Evolutionary conservation across 225 moss, liverwort and hornwort genomes (phyloP), one percentile per base, ranked within the genome.

Genomic region (Asterella californica): DNA sequence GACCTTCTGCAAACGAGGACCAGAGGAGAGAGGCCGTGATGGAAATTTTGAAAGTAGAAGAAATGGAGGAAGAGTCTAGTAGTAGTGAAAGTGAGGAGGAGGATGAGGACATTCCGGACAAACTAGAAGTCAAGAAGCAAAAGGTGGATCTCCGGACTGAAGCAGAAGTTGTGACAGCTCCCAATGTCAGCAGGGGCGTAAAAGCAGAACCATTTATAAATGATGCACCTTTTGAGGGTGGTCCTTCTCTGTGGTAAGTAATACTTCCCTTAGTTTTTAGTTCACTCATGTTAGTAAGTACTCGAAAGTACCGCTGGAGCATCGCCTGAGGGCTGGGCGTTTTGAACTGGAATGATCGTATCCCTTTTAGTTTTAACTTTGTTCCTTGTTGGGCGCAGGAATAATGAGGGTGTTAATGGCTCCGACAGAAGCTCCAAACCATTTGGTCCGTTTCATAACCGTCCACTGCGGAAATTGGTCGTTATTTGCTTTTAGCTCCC

Each of bases 1-100:
- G 37, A 78, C 45, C 77, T 46, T 64, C 63, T 70, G 52, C 25
- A 25, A 29, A 34, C 24, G 15, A 60, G 50, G 80, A 74, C 27
- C 80, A 80, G 55, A 67, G 49, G 36, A 87, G 80, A 77, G 70
- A 80, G 25, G 82, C 82, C 57, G 59, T 87, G 29, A 70, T 84
- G 82, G 77, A 84, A 67, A 62, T 81, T 34, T 78, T 84, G 42
- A 70, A 55, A 82, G 70, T 60, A 59, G 82, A 82, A 49, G 82
- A 84, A 42, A 80, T 78, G 82, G 80, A 78, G 76, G 80, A 66
- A 38, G 79, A 77, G 46, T 33, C 60, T 25, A 81, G 77, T 80
- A 81, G 74, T 53, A 83, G 78, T 33, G 82, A 82, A 42, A 71
- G 64, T 48, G 84, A 83, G 8, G 81, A 79, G 46, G 81, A 75